phyloP scores from a whole-genome alignment of 2,329 filamentous ascomycete genomes.

The Colletotrichum viniferum region DNA sequence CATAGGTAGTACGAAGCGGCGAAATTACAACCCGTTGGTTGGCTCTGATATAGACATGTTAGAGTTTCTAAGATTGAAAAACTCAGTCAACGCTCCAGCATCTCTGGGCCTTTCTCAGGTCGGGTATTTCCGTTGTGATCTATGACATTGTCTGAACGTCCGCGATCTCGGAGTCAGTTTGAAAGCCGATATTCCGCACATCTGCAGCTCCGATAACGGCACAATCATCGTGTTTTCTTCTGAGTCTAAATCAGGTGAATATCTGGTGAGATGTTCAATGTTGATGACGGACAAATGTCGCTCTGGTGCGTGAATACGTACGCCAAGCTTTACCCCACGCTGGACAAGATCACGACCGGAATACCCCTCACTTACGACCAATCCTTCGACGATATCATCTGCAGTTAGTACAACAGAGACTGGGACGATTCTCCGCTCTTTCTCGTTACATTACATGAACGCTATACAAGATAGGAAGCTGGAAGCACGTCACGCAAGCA shows the following conservation, averaged over 20 bases:
- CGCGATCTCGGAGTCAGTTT: background rate
- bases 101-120: too few relatives aligned
- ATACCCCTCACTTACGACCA: background rate
- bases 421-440: background rate
- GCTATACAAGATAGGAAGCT: constrained; percentile 7
- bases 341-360: background rate
- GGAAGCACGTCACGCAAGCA: background rate
- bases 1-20: background rate
- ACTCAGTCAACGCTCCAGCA: fast-evolving
- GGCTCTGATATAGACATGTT: background rate
- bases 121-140: fast-evolving
- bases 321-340: constrained; percentile 10
- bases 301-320: background rate
- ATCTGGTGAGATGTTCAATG: fast-evolving
- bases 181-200: background rate
- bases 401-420: background rate
- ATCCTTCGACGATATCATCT: background rate
- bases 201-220: background rate
- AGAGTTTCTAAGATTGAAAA: too few relatives aligned
- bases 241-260: fast-evolving
- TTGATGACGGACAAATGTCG: background rate
- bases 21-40: too few relatives aligned
- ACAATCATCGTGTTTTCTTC: fast-evolving
- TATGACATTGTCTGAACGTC: background rate
- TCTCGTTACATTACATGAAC: background rate